phyloP scores from a whole-genome alignment of 1,284 basidiomycete genomes.

The Trichosporon sp. region DNA sequence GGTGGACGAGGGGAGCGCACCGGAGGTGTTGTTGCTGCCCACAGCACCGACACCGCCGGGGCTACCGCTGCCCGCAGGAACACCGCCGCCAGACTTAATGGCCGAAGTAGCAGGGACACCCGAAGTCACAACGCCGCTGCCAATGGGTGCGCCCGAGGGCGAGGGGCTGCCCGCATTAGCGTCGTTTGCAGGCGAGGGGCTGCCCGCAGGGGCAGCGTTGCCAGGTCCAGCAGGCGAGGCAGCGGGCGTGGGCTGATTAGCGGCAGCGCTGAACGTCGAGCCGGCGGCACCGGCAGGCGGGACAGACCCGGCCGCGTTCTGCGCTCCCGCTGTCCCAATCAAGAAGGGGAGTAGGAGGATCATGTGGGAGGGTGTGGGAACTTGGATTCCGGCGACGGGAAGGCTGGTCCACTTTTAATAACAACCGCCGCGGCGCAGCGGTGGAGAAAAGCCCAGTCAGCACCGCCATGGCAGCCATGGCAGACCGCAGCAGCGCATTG shows the following conservation, averaged over 20 bases:
- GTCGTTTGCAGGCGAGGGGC: background rate
- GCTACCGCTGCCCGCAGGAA: background rate
- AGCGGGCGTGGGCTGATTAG: background rate
- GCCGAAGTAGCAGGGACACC: background rate
- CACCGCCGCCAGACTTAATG: background rate
- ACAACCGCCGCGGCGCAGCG: background rate
- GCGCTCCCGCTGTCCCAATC: constrained; percentile 6
- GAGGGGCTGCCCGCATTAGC: too few species aligned
- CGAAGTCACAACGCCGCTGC: background rate
- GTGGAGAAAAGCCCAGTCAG: background rate
- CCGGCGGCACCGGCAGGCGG: background rate
- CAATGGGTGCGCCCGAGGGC: too few species aligned
- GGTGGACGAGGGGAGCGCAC: background rate
- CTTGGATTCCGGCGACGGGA: background rate
- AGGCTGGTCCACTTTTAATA: background rate
- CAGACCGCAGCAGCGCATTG: too few species aligned
- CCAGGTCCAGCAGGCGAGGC: background rate
- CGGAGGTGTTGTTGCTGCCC: background rate
- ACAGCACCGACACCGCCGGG: background rate
- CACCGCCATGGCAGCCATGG: too few species aligned
- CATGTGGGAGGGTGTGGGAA: background rate
- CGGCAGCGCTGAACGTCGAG: background rate
- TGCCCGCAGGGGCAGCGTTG: background rate
- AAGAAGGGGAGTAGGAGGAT: background rate
- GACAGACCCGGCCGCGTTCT: background rate